Evolutionary conservation across 2,329 filamentous ascomycete genomes (phyloP).

Genomic region (Penicillium sp.): DNA sequence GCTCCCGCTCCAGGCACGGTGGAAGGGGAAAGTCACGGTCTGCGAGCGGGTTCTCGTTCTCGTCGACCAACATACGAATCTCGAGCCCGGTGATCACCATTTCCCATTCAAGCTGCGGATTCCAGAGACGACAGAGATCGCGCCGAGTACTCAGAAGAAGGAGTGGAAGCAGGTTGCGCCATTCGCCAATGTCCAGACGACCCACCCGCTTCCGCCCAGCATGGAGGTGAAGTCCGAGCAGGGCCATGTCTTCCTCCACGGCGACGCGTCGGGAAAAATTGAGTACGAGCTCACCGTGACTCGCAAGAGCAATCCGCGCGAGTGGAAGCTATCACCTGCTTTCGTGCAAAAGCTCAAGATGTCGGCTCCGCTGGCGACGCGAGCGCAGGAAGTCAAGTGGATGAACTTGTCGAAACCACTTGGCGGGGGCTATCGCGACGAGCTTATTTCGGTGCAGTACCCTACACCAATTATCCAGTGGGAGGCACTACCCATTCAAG

Average conservation of each 20-base stretch:
- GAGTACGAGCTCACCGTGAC: neutral
- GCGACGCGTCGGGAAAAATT: neutral
- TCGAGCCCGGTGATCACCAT: neutral
- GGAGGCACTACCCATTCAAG: neutral
- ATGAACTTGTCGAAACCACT: neutral
- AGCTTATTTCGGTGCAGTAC: neutral
- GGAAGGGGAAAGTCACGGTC: neutral
- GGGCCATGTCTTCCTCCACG: neutral
- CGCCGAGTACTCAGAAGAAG: neutral
- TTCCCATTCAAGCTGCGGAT: neutral
- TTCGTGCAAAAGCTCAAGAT: neutral
- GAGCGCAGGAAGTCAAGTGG: neutral
- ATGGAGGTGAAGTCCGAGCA: neutral
- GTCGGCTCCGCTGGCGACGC: neutral
- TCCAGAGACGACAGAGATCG: neutral
- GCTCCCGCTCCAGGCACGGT: neutral
- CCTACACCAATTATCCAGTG: neutral
- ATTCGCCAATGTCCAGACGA: neutral
- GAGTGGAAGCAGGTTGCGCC: neutral
- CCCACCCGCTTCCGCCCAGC: neutral
- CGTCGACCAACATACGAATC: neutral
- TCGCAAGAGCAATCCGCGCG: neutral
- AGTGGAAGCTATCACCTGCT: neutral
- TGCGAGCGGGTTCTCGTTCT: neutral
- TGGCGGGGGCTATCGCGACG: neutral